Evolutionary conservation across 2,329 filamentous ascomycete genomes (phyloP), one percentile per base, ranked within the genome.

Genomic region (Trichoderma lentiforme): DNA sequence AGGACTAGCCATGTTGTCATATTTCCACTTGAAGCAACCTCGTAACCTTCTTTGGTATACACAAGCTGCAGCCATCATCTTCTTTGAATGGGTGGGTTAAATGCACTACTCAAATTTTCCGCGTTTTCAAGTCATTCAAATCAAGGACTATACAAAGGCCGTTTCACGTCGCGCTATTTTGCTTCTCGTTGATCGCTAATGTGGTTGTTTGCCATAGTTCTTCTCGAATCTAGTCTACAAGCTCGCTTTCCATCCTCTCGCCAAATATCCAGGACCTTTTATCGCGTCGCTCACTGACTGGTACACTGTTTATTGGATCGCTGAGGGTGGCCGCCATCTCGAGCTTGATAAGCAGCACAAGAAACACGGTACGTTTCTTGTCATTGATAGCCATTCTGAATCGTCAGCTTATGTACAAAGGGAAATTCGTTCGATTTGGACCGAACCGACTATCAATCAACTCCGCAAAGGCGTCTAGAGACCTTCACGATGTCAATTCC

Each of bases 201-300:
- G 24, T 24, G 26, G 30, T 32, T 21, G 28, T 28, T 43, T 9
- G 26, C 43, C 21, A 58, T 62, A 72, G 70, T n/a, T 72, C 30
- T 36, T 62, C 39, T 68, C 68, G 12, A 61, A 28, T 24, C 36
- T 69, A 11, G 63, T 72, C 4, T 77, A 77, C 47, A 68, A 72
- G 14, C 2, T 76, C 1, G 70, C 61, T 4, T 75, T 76, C 3
- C 76, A 77, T 56, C 75, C 76, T 28, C 53, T 77, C 1, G 72
- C 76, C 2, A 74, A 72, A 15, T 77, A 72, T 9, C 76, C 76
- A 6, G 76, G 76, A 6, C 76, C 76, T 3, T 73, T 65, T 28
- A 36, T 77, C 12, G 75, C 76, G 34, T 71, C 73, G 39, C 72
- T 75, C 32, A 74, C 70, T 6, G 69, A 77, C 32, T 72, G 68